Evolutionary conservation across 345 rosid genomes (phyloP).

Genomic region (Camelina hispida): DNA sequence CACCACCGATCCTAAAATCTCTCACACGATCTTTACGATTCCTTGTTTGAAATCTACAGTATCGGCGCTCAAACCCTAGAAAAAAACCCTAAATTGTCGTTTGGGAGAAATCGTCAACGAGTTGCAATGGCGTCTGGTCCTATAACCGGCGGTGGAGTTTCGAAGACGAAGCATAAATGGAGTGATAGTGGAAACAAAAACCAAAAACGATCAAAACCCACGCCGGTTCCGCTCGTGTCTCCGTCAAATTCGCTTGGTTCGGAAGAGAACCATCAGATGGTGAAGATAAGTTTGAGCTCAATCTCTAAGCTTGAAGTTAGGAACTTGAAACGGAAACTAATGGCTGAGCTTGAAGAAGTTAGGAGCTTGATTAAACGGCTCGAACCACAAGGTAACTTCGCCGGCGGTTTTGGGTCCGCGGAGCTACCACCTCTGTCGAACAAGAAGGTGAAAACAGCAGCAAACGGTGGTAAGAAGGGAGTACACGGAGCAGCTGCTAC

Average conservation of each 20-base stretch:
- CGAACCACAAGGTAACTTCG: slow-evolving; percentile 43
- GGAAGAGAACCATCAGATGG: slow-evolving; percentile 34
- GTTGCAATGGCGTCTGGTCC: slow-evolving; percentile 45
- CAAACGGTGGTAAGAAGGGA: slow-evolving; percentile 41
- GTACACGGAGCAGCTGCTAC: slow-evolving; percentile 1
- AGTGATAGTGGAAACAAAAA: slow-evolving; percentile 34
- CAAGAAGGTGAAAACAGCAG: slow-evolving; percentile 54
- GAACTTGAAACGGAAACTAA: slow-evolving; percentile 43
- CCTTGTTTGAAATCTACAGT: background rate
- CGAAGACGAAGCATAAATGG: slow-evolving; percentile 44
- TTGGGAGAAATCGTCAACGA: slow-evolving; percentile 2
- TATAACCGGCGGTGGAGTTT: slow-evolving; percentile 33
- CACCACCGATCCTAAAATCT: slow-evolving; percentile 13
- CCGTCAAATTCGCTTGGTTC: slow-evolving; percentile 35
- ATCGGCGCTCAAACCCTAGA: background rate
- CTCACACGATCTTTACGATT: slow-evolving; percentile 35
- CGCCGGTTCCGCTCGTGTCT: slow-evolving; percentile 33
- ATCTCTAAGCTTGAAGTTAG: slow-evolving; percentile 44
- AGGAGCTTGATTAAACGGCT: slow-evolving; percentile 43
- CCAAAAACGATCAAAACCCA: slow-evolving; percentile 32
- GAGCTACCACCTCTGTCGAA: background rate
- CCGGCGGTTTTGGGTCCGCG: slow-evolving; percentile 30
- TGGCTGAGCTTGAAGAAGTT: slow-evolving; percentile 40
- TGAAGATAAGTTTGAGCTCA: slow-evolving; percentile 44
- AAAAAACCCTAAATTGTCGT: slow-evolving; percentile 16